phyloP scores from a whole-genome alignment of 805 yeast species.

The Candida verbasci region DNA sequence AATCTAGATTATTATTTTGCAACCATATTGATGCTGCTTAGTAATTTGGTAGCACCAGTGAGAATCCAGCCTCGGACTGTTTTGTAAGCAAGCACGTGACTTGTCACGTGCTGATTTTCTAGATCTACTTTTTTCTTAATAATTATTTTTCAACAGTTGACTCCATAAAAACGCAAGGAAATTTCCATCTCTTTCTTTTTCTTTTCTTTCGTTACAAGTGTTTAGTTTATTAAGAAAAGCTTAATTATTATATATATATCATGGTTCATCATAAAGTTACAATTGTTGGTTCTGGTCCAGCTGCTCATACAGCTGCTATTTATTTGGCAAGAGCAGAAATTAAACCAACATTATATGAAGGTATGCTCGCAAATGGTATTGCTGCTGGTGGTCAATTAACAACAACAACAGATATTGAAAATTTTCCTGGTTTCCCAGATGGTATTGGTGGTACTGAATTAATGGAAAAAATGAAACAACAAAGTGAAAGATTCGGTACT shows the following conservation, averaged over 20 bases:
- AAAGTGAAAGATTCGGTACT: constrained; percentile 85
- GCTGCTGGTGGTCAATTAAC: constrained; percentile 99
- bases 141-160: neutral
- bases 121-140: neutral
- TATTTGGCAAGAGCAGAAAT: constrained; percentile 95
- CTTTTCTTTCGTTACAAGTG: too few relatives aligned
- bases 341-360: constrained; percentile 90
- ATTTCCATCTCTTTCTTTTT: neutral
- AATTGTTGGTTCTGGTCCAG: constrained; percentile 96
- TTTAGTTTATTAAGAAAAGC: too few relatives aligned
- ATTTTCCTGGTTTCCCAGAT: constrained; percentile 97
- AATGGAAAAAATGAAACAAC: constrained; percentile 93
- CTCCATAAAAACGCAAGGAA: neutral
- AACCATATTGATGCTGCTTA: neutral
- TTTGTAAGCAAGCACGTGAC: too few relatives aligned
- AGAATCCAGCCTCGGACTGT: too few relatives aligned
- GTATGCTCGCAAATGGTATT: constrained; percentile 93
- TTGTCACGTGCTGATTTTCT: too few relatives aligned
- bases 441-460: constrained; percentile 83
- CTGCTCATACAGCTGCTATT: constrained; percentile 99
- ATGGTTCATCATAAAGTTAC: constrained; percentile 85
- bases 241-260: too few relatives aligned
- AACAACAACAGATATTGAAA: constrained; percentile 97
- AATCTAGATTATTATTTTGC: too few relatives aligned
- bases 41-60: neutral